These are phyloP conservation scores for Debaryomyces tyrocola DNA, from an alignment of 805 yeast species.

Conservation along the genomic window DNA sequence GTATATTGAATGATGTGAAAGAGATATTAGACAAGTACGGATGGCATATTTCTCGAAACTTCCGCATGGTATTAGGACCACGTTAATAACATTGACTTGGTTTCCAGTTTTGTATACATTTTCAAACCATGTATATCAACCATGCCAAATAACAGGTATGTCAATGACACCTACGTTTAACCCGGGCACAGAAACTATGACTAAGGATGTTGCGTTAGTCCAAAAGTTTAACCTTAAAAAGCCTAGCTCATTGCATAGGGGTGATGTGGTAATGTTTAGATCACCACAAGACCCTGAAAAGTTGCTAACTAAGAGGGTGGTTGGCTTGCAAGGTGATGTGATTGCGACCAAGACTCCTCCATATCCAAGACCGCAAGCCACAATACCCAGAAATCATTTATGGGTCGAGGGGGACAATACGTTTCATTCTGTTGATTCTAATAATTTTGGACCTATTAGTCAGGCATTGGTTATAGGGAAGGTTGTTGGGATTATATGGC, in stretches of 20 bases:
- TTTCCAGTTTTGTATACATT: conserved; percentile 73
- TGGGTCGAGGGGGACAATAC: conserved; percentile 96
- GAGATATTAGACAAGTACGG: background rate
- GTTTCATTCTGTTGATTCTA: conserved; percentile 77
- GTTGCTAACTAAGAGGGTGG: conserved; percentile 76
- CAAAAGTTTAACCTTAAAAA: conserved; percentile 60
- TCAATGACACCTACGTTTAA: conserved; percentile 92
- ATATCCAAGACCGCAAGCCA: conserved; percentile 62
- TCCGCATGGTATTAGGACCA: conserved; percentile 17
- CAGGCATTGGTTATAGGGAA: conserved; percentile 78
- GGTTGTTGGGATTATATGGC: conserved; percentile 71
- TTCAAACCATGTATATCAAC: conserved; percentile 68
- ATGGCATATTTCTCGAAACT: conserved; percentile 8
- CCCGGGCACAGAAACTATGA: conserved; percentile 51
- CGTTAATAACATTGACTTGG: conserved; percentile 52
- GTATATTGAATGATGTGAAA: too few species aligned
- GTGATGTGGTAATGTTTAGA: conserved; percentile 75
- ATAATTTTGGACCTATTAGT: conserved; percentile 85
- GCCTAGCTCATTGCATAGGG: conserved; percentile 47
- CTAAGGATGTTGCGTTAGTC: conserved; percentile 63
- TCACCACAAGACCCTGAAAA: conserved; percentile 81
- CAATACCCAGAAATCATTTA: conserved; percentile 74
- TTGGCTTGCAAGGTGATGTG: conserved; percentile 72
- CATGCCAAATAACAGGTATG: conserved; percentile 73
- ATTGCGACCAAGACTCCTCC: conserved; percentile 57